Conservation (phyloP, 805 yeast genomes). For the Teunomyces panamensis region DNA sequence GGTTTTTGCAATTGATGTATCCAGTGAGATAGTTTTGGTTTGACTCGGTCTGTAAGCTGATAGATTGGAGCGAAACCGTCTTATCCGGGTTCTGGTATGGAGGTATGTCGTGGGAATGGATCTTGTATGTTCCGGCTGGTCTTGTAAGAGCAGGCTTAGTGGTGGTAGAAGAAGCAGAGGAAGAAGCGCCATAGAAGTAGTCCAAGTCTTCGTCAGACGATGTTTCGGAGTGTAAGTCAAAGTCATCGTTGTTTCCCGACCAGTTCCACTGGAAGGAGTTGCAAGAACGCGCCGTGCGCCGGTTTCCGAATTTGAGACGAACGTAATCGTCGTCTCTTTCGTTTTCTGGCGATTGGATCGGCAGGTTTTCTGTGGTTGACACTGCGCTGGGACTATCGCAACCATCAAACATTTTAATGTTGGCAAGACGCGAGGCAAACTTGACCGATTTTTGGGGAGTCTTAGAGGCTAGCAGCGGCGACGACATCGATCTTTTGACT, state of each 20-base stretch:
- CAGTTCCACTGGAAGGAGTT: constrained; percentile 26
- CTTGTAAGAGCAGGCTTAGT: not conserved
- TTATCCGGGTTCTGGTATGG: constrained; percentile 10
- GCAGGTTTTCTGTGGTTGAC: constrained; percentile 52
- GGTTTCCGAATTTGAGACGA: not conserved
- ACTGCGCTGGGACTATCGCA: constrained; percentile 60
- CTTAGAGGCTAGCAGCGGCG: constrained; percentile 20
- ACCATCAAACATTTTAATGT: constrained; percentile 63
- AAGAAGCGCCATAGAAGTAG: constrained; percentile 6
- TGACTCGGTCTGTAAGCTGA: constrained; percentile 21
- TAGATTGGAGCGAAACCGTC: constrained; percentile 35
- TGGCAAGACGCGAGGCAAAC: constrained; percentile 59
- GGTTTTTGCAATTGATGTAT: constrained; percentile 29
- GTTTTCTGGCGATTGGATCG: constrained; percentile 33
- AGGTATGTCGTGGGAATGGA: constrained; percentile 13
- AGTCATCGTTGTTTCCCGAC: constrained; percentile 16
- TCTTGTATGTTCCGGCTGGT: constrained; percentile 12
- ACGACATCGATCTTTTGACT: constrained; percentile 21
- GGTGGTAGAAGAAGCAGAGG: no score
- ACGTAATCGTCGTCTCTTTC: constrained; percentile 5
- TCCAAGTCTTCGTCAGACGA: constrained; percentile 19
- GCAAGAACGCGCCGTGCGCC: not conserved
- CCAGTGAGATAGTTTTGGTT: constrained; percentile 17
- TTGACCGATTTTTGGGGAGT: constrained; percentile 49
- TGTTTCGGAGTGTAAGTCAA: constrained; percentile 19